Conservation (phyloP, 257 asterid species). For the Petrea volubilis region DNA sequence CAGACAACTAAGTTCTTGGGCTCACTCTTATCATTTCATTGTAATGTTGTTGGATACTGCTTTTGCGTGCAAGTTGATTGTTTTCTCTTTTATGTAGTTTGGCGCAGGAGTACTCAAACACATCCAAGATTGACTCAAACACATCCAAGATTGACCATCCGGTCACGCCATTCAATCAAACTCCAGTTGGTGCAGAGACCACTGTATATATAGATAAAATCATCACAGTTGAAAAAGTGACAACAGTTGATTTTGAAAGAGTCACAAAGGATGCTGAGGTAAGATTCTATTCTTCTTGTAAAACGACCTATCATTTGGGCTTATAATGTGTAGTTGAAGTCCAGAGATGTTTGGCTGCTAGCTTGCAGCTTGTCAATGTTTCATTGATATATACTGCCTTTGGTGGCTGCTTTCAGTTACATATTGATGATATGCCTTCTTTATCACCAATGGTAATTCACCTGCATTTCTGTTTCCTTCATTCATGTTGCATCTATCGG, state of each 20-base stretch:
- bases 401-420: not conserved
- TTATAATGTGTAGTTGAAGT: not conserved
- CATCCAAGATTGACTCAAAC: conserved; percentile 36
- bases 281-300: conserved; percentile 15
- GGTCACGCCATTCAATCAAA: conserved; percentile 28
- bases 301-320: not conserved
- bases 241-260: conserved; percentile 44
- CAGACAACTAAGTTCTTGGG: conserved; percentile 9
- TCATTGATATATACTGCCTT: not conserved
- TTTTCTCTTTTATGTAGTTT: conserved; percentile 30
- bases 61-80: conserved; percentile 11
- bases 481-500: not conserved
- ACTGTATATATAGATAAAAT: conserved; percentile 69
- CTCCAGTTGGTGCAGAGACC: conserved; percentile 45
- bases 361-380: not conserved
- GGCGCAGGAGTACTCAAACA: conserved; percentile 29
- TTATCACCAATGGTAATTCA: not conserved
- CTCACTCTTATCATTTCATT: not conserved
- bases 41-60: not conserved
- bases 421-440: conserved; percentile 4
- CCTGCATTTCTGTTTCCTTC: not conserved
- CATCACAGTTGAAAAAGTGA: conserved; percentile 66
- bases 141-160: conserved; percentile 34
- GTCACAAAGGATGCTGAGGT: conserved; percentile 50
- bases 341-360: conserved; percentile 19